Percentiles rank a stretch among this genome's conserved stretches.
phyloP scores from a whole-genome alignment of 192 early-diverging fungal genomes.

The Radiomyces spectabilis region DNA sequence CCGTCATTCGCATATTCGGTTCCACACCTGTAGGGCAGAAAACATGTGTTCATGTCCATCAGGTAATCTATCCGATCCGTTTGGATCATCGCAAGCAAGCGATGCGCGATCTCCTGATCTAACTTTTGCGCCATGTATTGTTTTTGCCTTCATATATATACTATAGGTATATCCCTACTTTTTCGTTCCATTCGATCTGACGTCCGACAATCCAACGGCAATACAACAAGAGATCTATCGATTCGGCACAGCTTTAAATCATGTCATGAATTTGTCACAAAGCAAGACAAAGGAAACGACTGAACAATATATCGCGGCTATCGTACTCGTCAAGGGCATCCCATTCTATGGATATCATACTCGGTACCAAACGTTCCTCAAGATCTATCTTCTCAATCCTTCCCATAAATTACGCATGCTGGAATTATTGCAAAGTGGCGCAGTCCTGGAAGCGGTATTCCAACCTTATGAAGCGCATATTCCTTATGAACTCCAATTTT shows the following conservation, averaged over 20 bases:
- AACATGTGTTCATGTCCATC: constrained; percentile 78
- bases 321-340: constrained; percentile 67
- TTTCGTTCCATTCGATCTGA: constrained; percentile 63
- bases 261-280: constrained; percentile 47
- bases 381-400: constrained; percentile 67
- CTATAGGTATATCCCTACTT: constrained; percentile 71
- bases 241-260: constrained; percentile 61
- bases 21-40: constrained; percentile 61
- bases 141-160: neutral
- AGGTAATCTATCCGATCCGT: too few relatives aligned
- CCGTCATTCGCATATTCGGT: constrained; percentile 82
- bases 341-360: constrained; percentile 86
- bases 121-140: neutral
- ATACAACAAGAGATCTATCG: constrained; percentile 42
- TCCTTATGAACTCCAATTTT: constrained; percentile 75
- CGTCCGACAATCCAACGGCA: constrained; percentile 13
- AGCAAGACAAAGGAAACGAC: constrained; percentile 13
- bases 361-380: constrained; percentile 64
- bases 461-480: constrained; percentile 81
- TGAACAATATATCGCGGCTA: constrained; percentile 53
- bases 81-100: constrained; percentile 33
- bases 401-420: constrained; percentile 45
- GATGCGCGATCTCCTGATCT: constrained; percentile 25
- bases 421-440: constrained; percentile 62
- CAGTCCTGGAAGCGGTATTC: constrained; percentile 58